Evolutionary conservation across 2,329 filamentous ascomycete species (phyloP), one percentile per base, ranked within the genome.

Genomic region (Cryoendolithus antarcticus): DNA sequence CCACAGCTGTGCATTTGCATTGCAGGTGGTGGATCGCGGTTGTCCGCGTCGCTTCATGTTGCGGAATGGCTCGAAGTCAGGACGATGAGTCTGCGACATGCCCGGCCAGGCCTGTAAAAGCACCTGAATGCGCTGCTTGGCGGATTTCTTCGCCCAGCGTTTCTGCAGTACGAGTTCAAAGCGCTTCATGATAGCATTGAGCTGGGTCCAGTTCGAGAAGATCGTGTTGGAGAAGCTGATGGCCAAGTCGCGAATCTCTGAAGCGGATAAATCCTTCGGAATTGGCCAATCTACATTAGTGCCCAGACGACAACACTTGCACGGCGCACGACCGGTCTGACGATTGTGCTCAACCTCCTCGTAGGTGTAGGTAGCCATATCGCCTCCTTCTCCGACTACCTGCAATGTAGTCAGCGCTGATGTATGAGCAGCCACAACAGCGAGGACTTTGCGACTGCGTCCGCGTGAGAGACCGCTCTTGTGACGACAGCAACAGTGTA

Each of bases 61-160:
- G n/a, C 53, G 46, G 30, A 61, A 52, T 15, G 49, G 52, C 5
- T 54, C 50, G 30, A 73, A 69, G 41, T 77, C 73, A 0, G 73
- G 71, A 0, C 70, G 67, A 50, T 77, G 72, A 0, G 38, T 47
- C 1, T 45, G 34, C 0, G 71, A 48, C 62, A 78, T 75, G 12
- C 57, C 54, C 0, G 71, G 70, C 67, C 68, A 73, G 1, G 57
- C 60, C n/a, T 56, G 48, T 1, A 69, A 49, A 2, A 78, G 53
- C 3, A 74, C 56, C 3, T 63, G 58, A 7, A 60, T 56, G 10
- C 66, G 59, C 50, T 75, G 66, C 9, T 55, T 35, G 8, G 58
- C 60, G 2, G 60, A 65, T 54, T 74, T 75, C 48, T 75, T 75
- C 2, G 48, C 43, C 73, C 72, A 79, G 30, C 72, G 63, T 44